Percentiles rank a stretch among this genome's conserved stretches.
phyloP scores from a whole-genome alignment of 257 asterid genomes.

The Pogostemon cablin region DNA sequence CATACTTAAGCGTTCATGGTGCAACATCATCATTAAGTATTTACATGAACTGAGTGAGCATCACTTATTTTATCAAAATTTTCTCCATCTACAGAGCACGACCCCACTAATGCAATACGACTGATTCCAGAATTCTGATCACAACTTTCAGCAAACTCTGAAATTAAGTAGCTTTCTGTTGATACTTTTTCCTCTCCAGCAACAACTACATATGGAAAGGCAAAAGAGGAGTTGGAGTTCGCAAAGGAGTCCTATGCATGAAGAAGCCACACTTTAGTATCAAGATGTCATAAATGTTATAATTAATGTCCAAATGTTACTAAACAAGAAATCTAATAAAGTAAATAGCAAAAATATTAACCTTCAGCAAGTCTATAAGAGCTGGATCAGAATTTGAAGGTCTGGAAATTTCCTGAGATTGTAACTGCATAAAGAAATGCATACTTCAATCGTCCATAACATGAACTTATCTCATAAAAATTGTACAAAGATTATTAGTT shows the following conservation, averaged over 20 bases:
- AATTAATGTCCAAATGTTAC: constrained; percentile 22
- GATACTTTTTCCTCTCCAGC: constrained; percentile 64
- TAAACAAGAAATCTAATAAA: constrained; percentile 24
- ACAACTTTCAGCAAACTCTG: constrained; percentile 74
- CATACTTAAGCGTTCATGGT: background rate
- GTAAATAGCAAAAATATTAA: constrained; percentile 37
- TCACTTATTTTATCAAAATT: constrained; percentile 59
- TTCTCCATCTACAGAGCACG: constrained; percentile 75
- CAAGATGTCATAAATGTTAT: constrained; percentile 20
- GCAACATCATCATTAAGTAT: constrained; percentile 29
- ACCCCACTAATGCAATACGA: constrained; percentile 63
- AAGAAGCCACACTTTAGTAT: constrained; percentile 33
- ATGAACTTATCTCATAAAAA: constrained; percentile 22
- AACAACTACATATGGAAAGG: constrained; percentile 77
- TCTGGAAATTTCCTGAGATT: constrained; percentile 62
- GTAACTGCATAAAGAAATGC: constrained; percentile 54
- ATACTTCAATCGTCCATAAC: constrained; percentile 30
- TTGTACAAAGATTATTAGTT: constrained; percentile 1
- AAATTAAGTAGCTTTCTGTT: constrained; percentile 68
- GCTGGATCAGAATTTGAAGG: constrained; percentile 60
- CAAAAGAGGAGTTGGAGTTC: constrained; percentile 80
- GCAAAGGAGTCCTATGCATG: constrained; percentile 64
- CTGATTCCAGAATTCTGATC: constrained; percentile 52
- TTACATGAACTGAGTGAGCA: constrained; percentile 69
- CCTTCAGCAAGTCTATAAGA: constrained; percentile 84